A percentile compares a stretch with the other conserved stretches of the same genome.
Conservation (phyloP, 2,329 filamentous ascomycete species). For the Alternaria brassicae region DNA sequence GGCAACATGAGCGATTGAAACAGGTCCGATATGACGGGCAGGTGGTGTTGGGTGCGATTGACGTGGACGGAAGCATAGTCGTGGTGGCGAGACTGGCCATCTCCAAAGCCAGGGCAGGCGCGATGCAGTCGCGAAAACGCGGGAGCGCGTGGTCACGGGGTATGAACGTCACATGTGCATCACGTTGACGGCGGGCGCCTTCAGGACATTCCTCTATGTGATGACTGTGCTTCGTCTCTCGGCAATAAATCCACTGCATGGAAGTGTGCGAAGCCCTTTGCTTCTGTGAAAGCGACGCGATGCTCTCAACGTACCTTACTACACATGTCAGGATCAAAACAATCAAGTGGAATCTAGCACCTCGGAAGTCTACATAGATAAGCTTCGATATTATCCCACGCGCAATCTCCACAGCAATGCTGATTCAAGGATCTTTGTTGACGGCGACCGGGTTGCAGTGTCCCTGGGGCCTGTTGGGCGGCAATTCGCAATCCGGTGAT, state of each 20-base stretch:
- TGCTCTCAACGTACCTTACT: neutral
- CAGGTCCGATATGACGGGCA: neutral
- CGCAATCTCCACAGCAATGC: slow-evolving; percentile 5
- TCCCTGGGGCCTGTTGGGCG: slow-evolving; percentile 1
- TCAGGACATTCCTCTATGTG: neutral
- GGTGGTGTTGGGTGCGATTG: neutral
- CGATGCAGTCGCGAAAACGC: slow-evolving; percentile 14
- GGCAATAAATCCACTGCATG: neutral
- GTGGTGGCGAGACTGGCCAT: neutral
- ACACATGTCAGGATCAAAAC: neutral
- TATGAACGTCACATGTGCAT: neutral
- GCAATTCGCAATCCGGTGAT: neutral
- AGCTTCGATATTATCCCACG: neutral
- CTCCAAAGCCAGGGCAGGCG: neutral
- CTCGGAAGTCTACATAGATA: neutral
- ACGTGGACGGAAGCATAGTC: slow-evolving; percentile 4
- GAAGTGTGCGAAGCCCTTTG: neutral
- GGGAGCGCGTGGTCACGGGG: slow-evolving; percentile 25
- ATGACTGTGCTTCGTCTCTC: neutral
- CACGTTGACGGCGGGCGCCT: neutral
- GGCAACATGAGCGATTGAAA: slow-evolving; percentile 2
- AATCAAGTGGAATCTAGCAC: neutral
- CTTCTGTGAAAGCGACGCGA: neutral
- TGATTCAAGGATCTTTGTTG: neutral
- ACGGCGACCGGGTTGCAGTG: slow-evolving; percentile 1